Percentiles rank a stretch among this genome's conserved stretches.
phyloP scores from a whole-genome alignment of 2,329 filamentous ascomycete genomes.

The Dothideomycetidae sp. region DNA sequence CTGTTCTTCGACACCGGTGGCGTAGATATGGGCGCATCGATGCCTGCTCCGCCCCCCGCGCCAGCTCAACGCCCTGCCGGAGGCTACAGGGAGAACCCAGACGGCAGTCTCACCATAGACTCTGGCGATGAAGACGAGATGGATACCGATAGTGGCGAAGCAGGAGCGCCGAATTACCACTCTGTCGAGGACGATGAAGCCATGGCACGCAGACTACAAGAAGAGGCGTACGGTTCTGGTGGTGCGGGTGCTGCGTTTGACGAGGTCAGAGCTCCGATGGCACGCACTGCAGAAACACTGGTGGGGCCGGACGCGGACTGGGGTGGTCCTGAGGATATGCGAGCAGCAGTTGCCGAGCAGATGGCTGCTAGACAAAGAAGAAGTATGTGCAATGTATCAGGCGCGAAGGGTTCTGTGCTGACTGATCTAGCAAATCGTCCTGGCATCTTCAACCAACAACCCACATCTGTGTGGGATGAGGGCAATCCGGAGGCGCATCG shows the following conservation, averaged over 20 bases:
- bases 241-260: slow-evolving; percentile 36
- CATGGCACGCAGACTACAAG: slow-evolving; percentile 80
- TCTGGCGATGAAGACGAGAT: slow-evolving; percentile 54
- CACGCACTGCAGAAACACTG: slow-evolving; percentile 78
- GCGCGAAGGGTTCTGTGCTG: too few species aligned
- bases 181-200: slow-evolving; percentile 68
- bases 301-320: slow-evolving; percentile 55
- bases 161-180: slow-evolving; percentile 17
- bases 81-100: slow-evolving; percentile 35
- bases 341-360: slow-evolving; percentile 51
- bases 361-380: slow-evolving; percentile 34
- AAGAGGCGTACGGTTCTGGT: slow-evolving; percentile 64
- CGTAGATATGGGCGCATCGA: slow-evolving; percentile 35
- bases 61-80: slow-evolving; percentile 14
- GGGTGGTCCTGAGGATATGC: slow-evolving; percentile 40
- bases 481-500: slow-evolving; percentile 38
- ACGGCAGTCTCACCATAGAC: slow-evolving; percentile 59
- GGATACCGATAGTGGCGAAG: slow-evolving; percentile 20
- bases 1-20: slow-evolving; percentile 86
- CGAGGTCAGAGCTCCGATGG: slow-evolving; percentile 77
- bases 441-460: slow-evolving; percentile 57
- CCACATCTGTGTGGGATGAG: slow-evolving; percentile 42
- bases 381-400: slow-evolving; percentile 16
- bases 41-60: slow-evolving; percentile 20
- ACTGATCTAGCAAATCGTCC: slow-evolving; percentile 26